Base-by-base conservation (phyloP, 345 rosid species). In the Laguncularia racemosa region DNA sequence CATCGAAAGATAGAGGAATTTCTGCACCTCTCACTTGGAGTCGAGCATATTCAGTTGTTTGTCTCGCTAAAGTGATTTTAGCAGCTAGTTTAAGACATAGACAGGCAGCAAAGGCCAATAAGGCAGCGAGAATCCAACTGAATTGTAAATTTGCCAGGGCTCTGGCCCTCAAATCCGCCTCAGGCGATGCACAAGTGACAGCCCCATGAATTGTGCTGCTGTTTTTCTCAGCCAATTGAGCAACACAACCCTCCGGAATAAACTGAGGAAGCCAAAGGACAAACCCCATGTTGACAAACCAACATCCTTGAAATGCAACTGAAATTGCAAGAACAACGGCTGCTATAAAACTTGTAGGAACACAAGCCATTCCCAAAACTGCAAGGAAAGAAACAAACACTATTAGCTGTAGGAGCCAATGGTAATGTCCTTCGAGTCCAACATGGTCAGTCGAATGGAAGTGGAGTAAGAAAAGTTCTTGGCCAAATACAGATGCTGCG, bases 341-440 rank as follows among this genome's bases (percentile, higher is more conserved):
- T 7, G 81, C 71, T 0, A 77, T 69, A 50, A 91, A 88, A 40
- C 75, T 73, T 59, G 74, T 67, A 0, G 91, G 87, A 33, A 56
- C 67, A 56, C 69, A 64, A 44, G 80, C 68, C 7, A 80, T 72
- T 38, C 83, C 77, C 69, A 84, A 15, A 57, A 84, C 71, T 6
- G 91, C 73, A 15, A 80, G 14, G 8, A 91, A 74, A 26, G 96
- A 86, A 40, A 74, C 74, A 12, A 77, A 67, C 47, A 84, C 90
- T 19, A 86, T 80, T 45, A 91, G 79, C 75, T 88, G 98, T 66
- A 91, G 66, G 48, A 91, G 92, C 84, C 80, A 88, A 61, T 91
- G 95, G 72, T 83, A 91, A 58, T 88, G 96, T 50, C 98, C 95
- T 77, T 88, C 95, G 16, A 91, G 82, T 45, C 95, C 96, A 50